Conservation (phyloP, 768 basidiomycete species). For the Epithele typhae region DNA sequence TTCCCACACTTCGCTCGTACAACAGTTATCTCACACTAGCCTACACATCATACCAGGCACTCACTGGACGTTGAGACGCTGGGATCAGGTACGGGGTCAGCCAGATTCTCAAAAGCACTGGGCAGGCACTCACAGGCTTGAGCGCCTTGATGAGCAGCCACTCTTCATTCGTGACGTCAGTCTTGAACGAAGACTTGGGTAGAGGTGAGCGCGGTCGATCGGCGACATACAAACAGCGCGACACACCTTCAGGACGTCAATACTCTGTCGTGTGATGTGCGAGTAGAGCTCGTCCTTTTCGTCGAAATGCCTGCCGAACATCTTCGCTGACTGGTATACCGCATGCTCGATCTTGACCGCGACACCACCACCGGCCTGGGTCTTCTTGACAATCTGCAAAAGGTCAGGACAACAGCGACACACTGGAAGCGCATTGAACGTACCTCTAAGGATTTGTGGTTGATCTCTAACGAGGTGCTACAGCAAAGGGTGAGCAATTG, state of each 20-base stretch:
- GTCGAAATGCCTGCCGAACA: constrained; percentile 94
- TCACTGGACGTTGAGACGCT: constrained; percentile 38
- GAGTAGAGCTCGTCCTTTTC: constrained; percentile 94
- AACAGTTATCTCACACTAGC: constrained; percentile 5
- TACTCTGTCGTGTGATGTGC: constrained; percentile 86
- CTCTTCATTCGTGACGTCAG: constrained; percentile 85
- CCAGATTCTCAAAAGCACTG: neutral
- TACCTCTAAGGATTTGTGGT: constrained; percentile 86
- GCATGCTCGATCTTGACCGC: constrained; percentile 99
- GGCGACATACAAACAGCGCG: neutral
- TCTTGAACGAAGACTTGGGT: constrained; percentile 76
- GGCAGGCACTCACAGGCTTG: constrained; percentile 56
- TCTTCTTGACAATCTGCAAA: constrained; percentile 79
- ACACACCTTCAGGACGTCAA: constrained; percentile 88
- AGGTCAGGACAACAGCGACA: neutral
- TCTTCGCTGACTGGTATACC: constrained; percentile 90
- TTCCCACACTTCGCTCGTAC: constrained; percentile 7
- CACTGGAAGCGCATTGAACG: too few relatives aligned
- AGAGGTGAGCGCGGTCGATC: constrained; percentile 8
- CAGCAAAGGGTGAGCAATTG: neutral
- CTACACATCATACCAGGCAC: neutral
- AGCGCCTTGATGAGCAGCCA: constrained; percentile 89
- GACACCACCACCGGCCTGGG: constrained; percentile 92
- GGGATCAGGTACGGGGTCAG: neutral
- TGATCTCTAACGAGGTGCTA: constrained; percentile 95